phyloP scores from a whole-genome alignment of 2,329 filamentous ascomycete species.

The Fusarium chlamydosporum region DNA sequence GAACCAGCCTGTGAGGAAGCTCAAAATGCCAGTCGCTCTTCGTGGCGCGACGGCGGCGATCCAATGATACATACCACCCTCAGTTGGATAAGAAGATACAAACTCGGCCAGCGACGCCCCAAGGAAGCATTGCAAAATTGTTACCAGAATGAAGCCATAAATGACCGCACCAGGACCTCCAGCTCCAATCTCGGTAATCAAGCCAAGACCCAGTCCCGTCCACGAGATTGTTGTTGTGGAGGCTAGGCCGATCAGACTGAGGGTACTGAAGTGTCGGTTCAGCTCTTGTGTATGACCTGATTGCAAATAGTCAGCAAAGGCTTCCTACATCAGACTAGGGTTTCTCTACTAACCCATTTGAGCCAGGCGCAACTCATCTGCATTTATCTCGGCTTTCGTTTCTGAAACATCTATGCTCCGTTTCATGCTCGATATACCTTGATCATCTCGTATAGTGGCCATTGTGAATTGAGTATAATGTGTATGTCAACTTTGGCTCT shows the following conservation, averaged over 20 bases:
- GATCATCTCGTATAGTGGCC: no score
- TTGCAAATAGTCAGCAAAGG: no score
- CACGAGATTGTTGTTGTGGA: constrained; percentile 16
- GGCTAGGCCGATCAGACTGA: constrained; percentile 3
- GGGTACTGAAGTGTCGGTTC: constrained; percentile 7
- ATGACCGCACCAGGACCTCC: constrained; percentile 17
- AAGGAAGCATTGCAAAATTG: constrained; percentile 10
- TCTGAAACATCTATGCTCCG: no score
- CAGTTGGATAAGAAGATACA: constrained; percentile 20
- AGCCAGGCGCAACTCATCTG: no score
- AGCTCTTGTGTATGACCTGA: constrained; percentile 20
- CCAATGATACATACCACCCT: constrained; percentile 28
- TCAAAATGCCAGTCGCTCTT: constrained; percentile 6
- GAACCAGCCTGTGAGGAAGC: constrained; percentile 19
- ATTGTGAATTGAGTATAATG: no score
- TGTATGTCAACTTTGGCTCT: no score
- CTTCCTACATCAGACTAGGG: no score
- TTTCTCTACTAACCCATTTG: no score
- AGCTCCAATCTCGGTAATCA: constrained; percentile 19
- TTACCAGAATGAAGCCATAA: constrained; percentile 13
- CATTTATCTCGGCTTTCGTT: no score
- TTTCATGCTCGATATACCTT: no score
- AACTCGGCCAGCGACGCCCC: constrained; percentile 15
- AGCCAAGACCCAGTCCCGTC: background rate
- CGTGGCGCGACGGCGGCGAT: constrained; percentile 12